Evolutionary conservation across 305 asterid species (phyloP).

Genomic region (Rubia tinctorum): DNA sequence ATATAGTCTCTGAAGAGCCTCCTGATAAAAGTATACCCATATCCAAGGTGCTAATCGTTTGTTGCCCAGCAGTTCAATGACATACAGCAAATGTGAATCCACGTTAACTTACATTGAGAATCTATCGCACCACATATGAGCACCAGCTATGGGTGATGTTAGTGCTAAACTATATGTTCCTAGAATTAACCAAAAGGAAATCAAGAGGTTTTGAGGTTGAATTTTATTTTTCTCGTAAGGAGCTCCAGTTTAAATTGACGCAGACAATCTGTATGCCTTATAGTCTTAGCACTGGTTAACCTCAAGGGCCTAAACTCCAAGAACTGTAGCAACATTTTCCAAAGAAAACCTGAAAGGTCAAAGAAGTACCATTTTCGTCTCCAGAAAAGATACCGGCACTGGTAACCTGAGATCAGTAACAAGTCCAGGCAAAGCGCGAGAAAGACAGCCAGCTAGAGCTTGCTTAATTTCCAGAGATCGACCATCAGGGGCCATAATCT

Average conservation of each 20-base stretch:
- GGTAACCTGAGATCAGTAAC: constrained; percentile 75
- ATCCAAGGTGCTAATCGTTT: background rate
- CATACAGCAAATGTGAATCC: background rate
- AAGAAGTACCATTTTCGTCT: constrained; percentile 64
- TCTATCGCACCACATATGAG: background rate
- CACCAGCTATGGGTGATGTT: no score
- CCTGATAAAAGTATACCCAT: background rate
- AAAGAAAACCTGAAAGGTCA: background rate
- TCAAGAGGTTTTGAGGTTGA: background rate
- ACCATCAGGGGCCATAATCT: constrained; percentile 62
- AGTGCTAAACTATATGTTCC: no score
- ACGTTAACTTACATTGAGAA: background rate
- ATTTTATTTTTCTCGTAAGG: background rate
- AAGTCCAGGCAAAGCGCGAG: constrained; percentile 83
- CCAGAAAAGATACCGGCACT: constrained; percentile 67
- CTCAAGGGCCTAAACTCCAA: background rate
- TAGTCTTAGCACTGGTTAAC: background rate
- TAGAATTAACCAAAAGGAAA: background rate
- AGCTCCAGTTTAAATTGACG: background rate
- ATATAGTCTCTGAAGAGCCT: background rate
- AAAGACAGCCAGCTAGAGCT: constrained; percentile 73
- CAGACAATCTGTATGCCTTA: background rate
- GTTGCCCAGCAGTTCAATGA: background rate
- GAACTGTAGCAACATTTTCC: background rate
- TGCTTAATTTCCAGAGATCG: constrained; percentile 74